These are phyloP conservation scores for Fragilaria crotonensis DNA, from an alignment of 108 stramenopile species.

Conservation along the genomic window DNA sequence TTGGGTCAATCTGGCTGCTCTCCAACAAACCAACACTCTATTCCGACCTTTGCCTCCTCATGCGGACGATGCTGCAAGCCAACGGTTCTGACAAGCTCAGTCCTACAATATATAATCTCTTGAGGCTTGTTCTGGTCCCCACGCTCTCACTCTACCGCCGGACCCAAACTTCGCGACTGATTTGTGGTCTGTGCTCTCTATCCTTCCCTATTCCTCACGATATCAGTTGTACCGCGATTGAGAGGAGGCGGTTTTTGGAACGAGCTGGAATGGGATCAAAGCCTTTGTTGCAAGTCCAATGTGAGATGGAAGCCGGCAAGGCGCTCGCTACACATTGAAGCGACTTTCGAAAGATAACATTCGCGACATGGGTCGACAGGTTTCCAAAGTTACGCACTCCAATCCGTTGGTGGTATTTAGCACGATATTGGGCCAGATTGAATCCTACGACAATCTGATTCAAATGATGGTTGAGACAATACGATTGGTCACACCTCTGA, in stretches of 20 bases:
- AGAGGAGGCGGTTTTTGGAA: constrained; percentile 63
- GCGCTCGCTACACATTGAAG: constrained; percentile 72
- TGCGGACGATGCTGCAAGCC: constrained; percentile 11
- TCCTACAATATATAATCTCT: constrained; percentile 21
- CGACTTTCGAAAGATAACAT: constrained; percentile 86
- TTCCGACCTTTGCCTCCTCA: constrained; percentile 49
- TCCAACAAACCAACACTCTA: constrained; percentile 41
- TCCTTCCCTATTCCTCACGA: constrained; percentile 55
- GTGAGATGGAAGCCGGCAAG: constrained; percentile 72
- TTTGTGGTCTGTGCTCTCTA: constrained; percentile 56
- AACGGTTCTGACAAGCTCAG: not conserved
- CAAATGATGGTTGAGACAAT: constrained; percentile 88
- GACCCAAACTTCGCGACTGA: constrained; percentile 55
- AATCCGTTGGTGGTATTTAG: constrained; percentile 84
- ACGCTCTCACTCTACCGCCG: constrained; percentile 57
- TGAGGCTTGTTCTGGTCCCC: constrained; percentile 49
- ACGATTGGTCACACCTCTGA: constrained; percentile 62
- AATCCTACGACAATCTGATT: constrained; percentile 93
- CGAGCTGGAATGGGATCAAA: constrained; percentile 42
- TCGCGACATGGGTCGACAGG: constrained; percentile 55
- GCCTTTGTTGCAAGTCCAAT: constrained; percentile 47
- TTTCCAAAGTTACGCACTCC: constrained; percentile 79
- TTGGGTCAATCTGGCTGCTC: constrained; percentile 43
- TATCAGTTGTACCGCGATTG: constrained; percentile 72
- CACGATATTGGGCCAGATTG: constrained; percentile 83